phyloP scores from a whole-genome alignment of 1,139 yeast species.

The Suhomyces atakaporum region DNA sequence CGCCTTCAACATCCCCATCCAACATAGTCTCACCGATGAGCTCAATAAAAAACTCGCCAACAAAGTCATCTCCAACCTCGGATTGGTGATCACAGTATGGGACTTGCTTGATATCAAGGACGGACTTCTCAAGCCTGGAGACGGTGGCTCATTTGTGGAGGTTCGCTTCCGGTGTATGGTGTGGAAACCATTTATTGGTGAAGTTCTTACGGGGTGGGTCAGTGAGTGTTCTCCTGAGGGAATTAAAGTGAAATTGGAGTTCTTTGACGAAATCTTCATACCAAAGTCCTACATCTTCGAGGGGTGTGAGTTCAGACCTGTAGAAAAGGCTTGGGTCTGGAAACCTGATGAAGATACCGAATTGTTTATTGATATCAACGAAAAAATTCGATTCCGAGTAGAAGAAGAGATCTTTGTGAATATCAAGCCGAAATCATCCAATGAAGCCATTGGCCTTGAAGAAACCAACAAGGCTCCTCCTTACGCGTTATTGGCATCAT shows the following conservation, averaged over 20 bases:
- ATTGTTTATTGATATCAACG: slow-evolving; percentile 84
- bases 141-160: slow-evolving; percentile 84
- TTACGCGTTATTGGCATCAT: slow-evolving; percentile 83
- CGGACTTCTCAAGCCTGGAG: slow-evolving; percentile 92
- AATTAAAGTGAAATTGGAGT: slow-evolving; percentile 76
- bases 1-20: slow-evolving; percentile 70
- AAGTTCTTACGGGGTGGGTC: slow-evolving; percentile 91
- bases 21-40: slow-evolving; percentile 74
- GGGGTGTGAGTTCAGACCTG: slow-evolving; percentile 64
- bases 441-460: slow-evolving; percentile 37
- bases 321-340: slow-evolving; percentile 97
- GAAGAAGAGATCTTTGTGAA: slow-evolving; percentile 87
- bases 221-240: slow-evolving; percentile 87
- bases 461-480: slow-evolving; percentile 58
- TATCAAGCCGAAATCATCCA: slow-evolving; percentile 73
- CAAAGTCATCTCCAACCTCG: slow-evolving; percentile 77
- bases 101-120: slow-evolving; percentile 80
- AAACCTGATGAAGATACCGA: slow-evolving; percentile 68
- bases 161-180: slow-evolving; percentile 74
- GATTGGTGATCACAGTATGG: slow-evolving; percentile 82
- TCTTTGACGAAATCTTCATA: slow-evolving; percentile 88
- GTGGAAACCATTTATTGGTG: slow-evolving; percentile 94
- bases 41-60: slow-evolving; percentile 84
- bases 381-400: slow-evolving; percentile 83
- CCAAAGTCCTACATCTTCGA: slow-evolving; percentile 84